These are phyloP conservation scores for Colletotrichum siamense DNA, from an alignment of 2,329 filamentous ascomycete species.

Conservation along the genomic window DNA sequence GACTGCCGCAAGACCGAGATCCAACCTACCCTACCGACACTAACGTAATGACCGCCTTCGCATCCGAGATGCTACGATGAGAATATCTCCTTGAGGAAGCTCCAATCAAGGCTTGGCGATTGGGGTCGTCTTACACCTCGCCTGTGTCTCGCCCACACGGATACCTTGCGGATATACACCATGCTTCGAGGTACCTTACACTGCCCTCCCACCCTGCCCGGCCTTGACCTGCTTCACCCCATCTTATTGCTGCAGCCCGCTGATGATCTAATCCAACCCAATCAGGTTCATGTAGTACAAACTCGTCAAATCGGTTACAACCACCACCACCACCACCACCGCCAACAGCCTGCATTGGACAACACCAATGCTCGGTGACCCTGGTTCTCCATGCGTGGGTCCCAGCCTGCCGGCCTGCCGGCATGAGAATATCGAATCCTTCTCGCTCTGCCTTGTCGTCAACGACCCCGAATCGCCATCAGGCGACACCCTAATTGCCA, in stretches of 20 bases:
- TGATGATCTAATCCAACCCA: constrained; percentile 2
- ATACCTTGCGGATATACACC: neutral
- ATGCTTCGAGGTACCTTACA: neutral
- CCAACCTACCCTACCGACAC: neutral
- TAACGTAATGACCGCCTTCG: neutral
- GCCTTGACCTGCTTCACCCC: neutral
- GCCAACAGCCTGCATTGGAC: neutral
- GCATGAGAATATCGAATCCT: neutral
- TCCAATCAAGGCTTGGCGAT: constrained; percentile 6
- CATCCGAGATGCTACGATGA: neutral
- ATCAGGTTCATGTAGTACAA: neutral
- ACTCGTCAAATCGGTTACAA: neutral
- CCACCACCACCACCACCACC: neutral
- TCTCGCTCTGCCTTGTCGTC: neutral
- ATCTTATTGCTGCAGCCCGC: neutral
- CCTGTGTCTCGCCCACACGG: neutral
- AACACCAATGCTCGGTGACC: neutral
- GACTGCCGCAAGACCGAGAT: neutral
- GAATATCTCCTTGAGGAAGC: neutral
- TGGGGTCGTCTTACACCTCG: neutral
- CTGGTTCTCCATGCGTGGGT: neutral
- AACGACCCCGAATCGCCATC: neutral
- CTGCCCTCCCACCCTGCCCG: neutral
- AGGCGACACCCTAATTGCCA: neutral
- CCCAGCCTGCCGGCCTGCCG: neutral